Base-by-base conservation (phyloP, 805 yeast species). In the Nakazawaea wickerhamii region DNA sequence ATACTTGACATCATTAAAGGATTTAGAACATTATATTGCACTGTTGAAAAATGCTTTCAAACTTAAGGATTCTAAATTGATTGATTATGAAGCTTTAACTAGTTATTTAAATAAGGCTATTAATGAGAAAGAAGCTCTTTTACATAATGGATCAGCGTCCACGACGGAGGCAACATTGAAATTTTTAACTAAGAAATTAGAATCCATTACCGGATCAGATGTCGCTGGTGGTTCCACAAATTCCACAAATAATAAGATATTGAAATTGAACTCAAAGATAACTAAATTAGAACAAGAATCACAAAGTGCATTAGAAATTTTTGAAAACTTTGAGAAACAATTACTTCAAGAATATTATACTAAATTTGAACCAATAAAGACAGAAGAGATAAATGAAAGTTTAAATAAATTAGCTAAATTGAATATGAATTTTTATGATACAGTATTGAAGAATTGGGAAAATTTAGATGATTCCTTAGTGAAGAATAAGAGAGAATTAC, bases 31-130 rank as follows among this genome's bases (percentile, higher is more conserved):
- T 61, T 93, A 84, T 52, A 75, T 83, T 35, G 67, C 65, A 38
- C 76, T 84, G 18, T 64, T 84, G 50, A 79, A 79, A 54, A 77
- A 73, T 48, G 65, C 91, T 45, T 75, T 93, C 41, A 89, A 84
- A 55, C 71, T 85, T 44, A 88, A 91, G 50, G 98, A 91, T 55
- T 89, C 88, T 57, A 90, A 90, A 59, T 90, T 86, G 53, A 75
- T 91, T 21, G 99, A 91, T 59, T 81, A 83, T 55, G 97, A 93
- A 57, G 95, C 85, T 40, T 67, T 91, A 34, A 75, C 78, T 30
- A 95, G 84, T 42, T 91, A 91, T 62, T 65, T 89, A 43, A 70
- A 71, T 31, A 84, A 86, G 54, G 79, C 95, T 0, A 70, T 75
- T 38, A 65, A 66, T 30, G 98, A 91, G 51, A 78, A 79, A 51